Evolutionary conservation across 345 rosid genomes (phyloP).

Genomic region (Viola odorata): DNA sequence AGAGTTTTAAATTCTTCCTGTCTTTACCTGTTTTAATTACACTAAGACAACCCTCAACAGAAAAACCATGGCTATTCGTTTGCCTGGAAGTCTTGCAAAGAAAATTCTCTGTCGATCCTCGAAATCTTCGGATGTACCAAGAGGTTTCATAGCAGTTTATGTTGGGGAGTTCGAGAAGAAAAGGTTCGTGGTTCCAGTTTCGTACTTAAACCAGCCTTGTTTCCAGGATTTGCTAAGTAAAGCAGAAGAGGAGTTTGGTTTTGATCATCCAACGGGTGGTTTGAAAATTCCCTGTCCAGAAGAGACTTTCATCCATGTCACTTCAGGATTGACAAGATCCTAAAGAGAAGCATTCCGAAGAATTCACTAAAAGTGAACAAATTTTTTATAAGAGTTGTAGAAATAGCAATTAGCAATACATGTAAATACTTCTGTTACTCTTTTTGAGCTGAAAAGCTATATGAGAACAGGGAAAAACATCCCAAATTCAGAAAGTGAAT

Average conservation of each 20-base stretch:
- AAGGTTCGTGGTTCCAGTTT: constrained; percentile 6
- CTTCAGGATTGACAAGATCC: constrained; percentile 5
- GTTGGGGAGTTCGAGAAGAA: constrained; percentile 1
- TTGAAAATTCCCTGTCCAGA: constrained; percentile 15
- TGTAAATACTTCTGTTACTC: too few species aligned
- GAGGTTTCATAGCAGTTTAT: constrained; percentile 13
- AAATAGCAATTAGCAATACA: too few species aligned
- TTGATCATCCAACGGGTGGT: constrained; percentile 13
- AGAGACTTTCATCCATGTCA: constrained; percentile 12
- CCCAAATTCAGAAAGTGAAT: too few species aligned
- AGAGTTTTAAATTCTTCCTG: not conserved
- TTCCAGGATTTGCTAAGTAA: constrained; percentile 6
- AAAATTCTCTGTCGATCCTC: constrained; percentile 6
- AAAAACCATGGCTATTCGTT: constrained; percentile 6
- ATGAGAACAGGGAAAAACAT: too few species aligned
- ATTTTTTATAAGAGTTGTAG: too few species aligned
- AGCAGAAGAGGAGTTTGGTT: constrained; percentile 16
- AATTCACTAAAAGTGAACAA: too few species aligned
- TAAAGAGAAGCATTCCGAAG: too few species aligned
- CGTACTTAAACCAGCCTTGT: constrained; percentile 1
- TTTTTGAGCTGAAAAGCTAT: too few species aligned
- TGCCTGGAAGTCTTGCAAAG: not conserved
- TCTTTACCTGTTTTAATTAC: not conserved
- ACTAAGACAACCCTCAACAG: not conserved
- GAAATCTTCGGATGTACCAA: constrained; percentile 5